Base-by-base conservation (phyloP, 1,284 basidiomycete species). In the Stereum hirsutum region DNA sequence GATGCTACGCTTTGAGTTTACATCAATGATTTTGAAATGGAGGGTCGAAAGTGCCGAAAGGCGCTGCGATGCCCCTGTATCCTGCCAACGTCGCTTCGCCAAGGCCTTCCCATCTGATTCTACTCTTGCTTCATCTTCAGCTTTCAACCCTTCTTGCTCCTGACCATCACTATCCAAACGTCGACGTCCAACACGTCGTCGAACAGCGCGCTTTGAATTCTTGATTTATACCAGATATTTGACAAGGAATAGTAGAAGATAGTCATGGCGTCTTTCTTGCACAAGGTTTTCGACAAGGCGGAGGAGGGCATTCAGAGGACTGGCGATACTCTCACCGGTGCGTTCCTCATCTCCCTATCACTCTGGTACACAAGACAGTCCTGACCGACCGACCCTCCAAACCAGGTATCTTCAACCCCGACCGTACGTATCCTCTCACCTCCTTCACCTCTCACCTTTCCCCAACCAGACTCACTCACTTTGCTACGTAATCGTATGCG, bases 351-450 rank as follows among this genome's bases (percentile, higher is more conserved):
- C n/a, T 20, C 12, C 5, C 14, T 41, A 6, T 17, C 39, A 21
- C 19, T n/a, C 20, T 17, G 35, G 38, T 17, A 37, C 48, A 8
- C 35, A 8, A 28, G n/a, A 12, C 39, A 31, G 33, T 47, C 17
- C 41, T 46, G 2, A 43, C 27, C n/a, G n/a, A n/a, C n/a, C n/a
- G n/a, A 19, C 48, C 21, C 14, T 44, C 17, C 40, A 43, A 4
- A 23, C 17, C 48, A 82, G 82, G 81, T 10, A 32, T 72, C 10
- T 52, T 74, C 47, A 66, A 81, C 45, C 67, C 76, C 2, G 75
- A 86, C 58, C 72, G 81, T 81, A 55, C 53, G 78, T 49, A 33
- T 37, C 31, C 42, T 25, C 33, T 39, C 32, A 4, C 25, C 27
- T 27, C 31, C 17, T 17, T 23, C 26, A 28, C 25, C 19, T 24